Evolutionary conservation across 2,329 filamentous ascomycete genomes (phyloP), one percentile per base, ranked within the genome.

Genomic region (Trichoderma cornu-damae): DNA sequence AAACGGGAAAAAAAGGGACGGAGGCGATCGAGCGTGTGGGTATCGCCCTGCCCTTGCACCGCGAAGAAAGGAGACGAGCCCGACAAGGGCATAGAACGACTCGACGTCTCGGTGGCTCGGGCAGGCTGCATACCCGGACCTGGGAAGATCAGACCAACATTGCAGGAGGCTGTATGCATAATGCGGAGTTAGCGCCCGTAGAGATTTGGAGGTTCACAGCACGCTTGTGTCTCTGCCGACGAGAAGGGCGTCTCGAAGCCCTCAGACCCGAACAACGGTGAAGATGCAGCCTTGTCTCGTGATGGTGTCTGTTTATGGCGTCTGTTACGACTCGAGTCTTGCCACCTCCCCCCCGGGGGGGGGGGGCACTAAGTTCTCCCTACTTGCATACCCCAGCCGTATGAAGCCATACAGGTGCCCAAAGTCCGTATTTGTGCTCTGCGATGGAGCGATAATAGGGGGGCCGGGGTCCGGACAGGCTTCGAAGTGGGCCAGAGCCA

Each of bases 401-500:
- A 32, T 14, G 50, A 44, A 37, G 50, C 30, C 20, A 53, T 53
- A 44, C 40, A 44, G 50, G 38, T 40, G 34, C 49, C 34, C 12
- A 28, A 28, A 35, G 40, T 44, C 40, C 50, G 49, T 34, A 43
- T 43, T 32, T 52, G 49, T 34, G 37, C 28, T 52, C 50, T 53
- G 20, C 30, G 28, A 47, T 55, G 42, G 24, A 46, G 42, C 35
- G 50, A 53, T 37, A 55, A 55, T 55, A 55, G 51, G 51, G 51
- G 51, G 49, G 46, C 3, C 14, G 14, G 35, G 12, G 49, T 30
- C 3, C 14, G 14, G 35, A 7, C 40, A 47, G 42, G 40, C 42
- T 43, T 32, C 51, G n/a, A 30, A 55, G 51, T 55, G 51, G 51
- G 51, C 51, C 51, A 38, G 42, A 38, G n/a, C 51, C 40, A 46